phyloP scores from a whole-genome alignment of 352 stramenopile species.

The Phytophthora cryptogea region DNA sequence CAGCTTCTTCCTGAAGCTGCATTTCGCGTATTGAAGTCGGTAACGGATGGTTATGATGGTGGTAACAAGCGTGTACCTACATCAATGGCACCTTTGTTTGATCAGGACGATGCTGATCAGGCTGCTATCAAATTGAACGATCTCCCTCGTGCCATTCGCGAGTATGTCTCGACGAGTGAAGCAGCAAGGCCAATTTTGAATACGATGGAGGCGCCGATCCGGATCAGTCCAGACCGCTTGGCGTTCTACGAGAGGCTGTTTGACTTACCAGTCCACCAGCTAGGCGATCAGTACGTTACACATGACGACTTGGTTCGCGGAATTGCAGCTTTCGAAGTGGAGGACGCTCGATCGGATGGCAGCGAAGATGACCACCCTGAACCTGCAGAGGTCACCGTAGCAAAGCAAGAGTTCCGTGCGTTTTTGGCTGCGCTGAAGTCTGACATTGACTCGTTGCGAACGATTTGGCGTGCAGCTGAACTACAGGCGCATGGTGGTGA shows the following conservation, averaged over 20 bases:
- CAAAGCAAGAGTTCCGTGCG: slow-evolving; percentile 43
- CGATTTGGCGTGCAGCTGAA: slow-evolving; percentile 71
- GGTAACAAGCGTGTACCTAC: slow-evolving; percentile 10
- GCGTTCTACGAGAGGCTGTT: slow-evolving; percentile 53
- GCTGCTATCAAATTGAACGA: slow-evolving; percentile 57
- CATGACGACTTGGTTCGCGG: slow-evolving; percentile 73
- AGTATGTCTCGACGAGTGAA: slow-evolving; percentile 42
- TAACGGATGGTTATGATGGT: slow-evolving; percentile 32
- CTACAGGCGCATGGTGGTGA: slow-evolving; percentile 52
- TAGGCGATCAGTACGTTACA: slow-evolving; percentile 58
- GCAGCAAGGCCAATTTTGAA: slow-evolving; percentile 3
- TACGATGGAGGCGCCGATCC: slow-evolving; percentile 4
- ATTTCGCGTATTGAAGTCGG: slow-evolving; percentile 73
- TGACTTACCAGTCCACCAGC: slow-evolving; percentile 42
- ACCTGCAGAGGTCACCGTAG: slow-evolving; percentile 18
- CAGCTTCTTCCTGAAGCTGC: slow-evolving; percentile 76
- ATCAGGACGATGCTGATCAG: slow-evolving; percentile 27
- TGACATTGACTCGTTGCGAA: slow-evolving; percentile 59
- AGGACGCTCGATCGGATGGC: slow-evolving; percentile 21
- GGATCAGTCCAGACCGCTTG: slow-evolving; percentile 27
- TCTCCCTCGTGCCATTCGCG: slow-evolving; percentile 44
- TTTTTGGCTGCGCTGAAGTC: slow-evolving; percentile 54
- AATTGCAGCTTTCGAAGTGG: slow-evolving; percentile 46
- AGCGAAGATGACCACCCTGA: slow-evolving; percentile 28
- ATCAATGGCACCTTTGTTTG: slow-evolving; percentile 7